phyloP scores from a whole-genome alignment of 2,329 filamentous ascomycete genomes.

The Blastomyces gilchristii region DNA sequence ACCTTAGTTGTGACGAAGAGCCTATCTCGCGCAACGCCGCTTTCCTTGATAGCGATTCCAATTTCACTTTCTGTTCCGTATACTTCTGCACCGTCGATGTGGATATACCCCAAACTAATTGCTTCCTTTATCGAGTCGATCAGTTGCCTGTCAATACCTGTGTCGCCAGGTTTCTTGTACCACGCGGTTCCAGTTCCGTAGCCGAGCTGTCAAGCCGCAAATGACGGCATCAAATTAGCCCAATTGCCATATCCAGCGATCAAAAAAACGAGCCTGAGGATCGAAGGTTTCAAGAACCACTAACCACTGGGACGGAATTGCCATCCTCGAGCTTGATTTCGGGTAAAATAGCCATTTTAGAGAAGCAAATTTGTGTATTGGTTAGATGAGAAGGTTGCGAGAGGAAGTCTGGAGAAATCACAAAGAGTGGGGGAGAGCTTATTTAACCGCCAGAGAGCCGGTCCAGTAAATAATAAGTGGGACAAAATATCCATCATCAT shows the following conservation, averaged over 20 bases:
- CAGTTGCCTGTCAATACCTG: constrained; percentile 42
- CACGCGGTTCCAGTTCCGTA: constrained; percentile 56
- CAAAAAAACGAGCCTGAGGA: neutral
- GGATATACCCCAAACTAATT: constrained; percentile 49
- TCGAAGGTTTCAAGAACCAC: neutral
- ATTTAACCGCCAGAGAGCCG: no score
- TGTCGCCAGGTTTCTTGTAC: constrained; percentile 46
- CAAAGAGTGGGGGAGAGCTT: neutral
- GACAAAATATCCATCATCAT: neutral
- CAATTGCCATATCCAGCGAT: neutral
- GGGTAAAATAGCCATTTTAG: constrained; percentile 24
- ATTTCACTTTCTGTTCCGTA: constrained; percentile 42
- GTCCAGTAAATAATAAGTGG: neutral
- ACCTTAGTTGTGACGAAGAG: constrained; percentile 51
- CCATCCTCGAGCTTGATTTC: constrained; percentile 48
- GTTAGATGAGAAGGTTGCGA: neutral
- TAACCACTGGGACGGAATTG: constrained; percentile 40
- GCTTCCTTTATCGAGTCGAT: constrained; percentile 49
- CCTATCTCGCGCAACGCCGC: constrained; percentile 37
- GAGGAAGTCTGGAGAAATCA: neutral
- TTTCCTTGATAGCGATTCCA: constrained; percentile 40
- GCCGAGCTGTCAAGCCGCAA: constrained; percentile 36
- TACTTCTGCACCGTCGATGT: constrained; percentile 54
- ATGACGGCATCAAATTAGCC: neutral
- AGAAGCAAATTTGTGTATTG: neutral